Conservation (phyloP, 2,329 filamentous ascomycete species). For the Nannizziopsis barbatae region DNA sequence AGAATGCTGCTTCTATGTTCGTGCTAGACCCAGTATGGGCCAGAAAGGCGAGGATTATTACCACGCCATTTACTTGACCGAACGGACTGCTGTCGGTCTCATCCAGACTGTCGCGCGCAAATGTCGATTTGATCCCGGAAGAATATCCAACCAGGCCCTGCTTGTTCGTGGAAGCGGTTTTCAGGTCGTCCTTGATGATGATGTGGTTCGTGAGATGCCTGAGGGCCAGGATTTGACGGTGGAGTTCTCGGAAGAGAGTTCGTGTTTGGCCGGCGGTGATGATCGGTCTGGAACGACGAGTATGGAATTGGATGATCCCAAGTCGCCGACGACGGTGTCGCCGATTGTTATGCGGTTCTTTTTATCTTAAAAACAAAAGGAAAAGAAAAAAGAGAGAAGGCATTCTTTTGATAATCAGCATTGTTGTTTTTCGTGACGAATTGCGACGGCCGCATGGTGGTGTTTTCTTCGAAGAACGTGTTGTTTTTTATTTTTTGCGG, state of each 20-base stretch:
- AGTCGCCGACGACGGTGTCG: slow-evolving; percentile 8
- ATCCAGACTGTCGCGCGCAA: slow-evolving; percentile 63
- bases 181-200: slow-evolving; percentile 79
- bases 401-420: slow-evolving; percentile 6
- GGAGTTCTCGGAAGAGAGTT: slow-evolving; percentile 61
- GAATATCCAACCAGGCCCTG: slow-evolving; percentile 59
- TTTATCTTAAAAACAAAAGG: slow-evolving; percentile 5
- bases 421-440: no score
- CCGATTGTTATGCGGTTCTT: slow-evolving; percentile 14
- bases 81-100: slow-evolving; percentile 65
- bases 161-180: slow-evolving; percentile 60
- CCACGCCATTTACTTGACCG: slow-evolving; percentile 72
- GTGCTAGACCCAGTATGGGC: slow-evolving; percentile 44
- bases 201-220: slow-evolving; percentile 67
- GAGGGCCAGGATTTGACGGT: slow-evolving; percentile 85
- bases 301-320: slow-evolving; percentile 12
- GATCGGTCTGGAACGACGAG: slow-evolving; percentile 30
- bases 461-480: no score
- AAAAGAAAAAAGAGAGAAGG: no score
- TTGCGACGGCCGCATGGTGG: no score
- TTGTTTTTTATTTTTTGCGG: no score
- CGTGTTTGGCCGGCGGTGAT: no score
- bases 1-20: slow-evolving; percentile 82
- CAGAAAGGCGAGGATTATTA: slow-evolving; percentile 51
- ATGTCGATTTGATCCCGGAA: slow-evolving; percentile 63